Conservation (phyloP, 768 basidiomycete species). For the Rubroboletus pulcherrimus region DNA sequence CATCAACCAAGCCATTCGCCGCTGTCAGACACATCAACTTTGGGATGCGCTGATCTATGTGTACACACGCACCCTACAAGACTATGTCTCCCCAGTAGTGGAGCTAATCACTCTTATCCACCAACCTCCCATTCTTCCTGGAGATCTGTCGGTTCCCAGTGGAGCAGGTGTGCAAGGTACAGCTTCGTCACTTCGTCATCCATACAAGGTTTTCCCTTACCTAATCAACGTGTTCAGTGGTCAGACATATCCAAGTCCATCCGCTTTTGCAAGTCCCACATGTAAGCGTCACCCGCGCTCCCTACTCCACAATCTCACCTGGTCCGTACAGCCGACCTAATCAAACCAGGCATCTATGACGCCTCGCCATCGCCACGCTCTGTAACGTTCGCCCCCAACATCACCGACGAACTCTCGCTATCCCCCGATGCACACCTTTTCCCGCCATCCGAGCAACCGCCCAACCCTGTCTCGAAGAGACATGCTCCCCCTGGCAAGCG, state of each 20-base stretch:
- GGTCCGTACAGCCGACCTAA: slow-evolving; percentile 30
- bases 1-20: slow-evolving; percentile 83
- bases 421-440: slow-evolving; percentile 44
- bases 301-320: neutral
- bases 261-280: slow-evolving; percentile 31
- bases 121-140: slow-evolving; percentile 21
- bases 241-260: slow-evolving; percentile 75
- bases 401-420: slow-evolving; percentile 26
- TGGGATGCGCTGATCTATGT: slow-evolving; percentile 96
- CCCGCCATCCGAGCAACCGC: slow-evolving; percentile 46
- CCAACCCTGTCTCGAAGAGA: slow-evolving; percentile 39
- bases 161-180: slow-evolving; percentile 14
- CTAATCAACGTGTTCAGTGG: slow-evolving; percentile 79
- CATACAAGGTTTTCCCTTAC: slow-evolving; percentile 92
- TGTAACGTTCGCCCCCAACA: slow-evolving; percentile 61
- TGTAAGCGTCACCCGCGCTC: slow-evolving; percentile 1
- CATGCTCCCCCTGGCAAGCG: slow-evolving; percentile 61
- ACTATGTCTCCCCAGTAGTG: slow-evolving; percentile 87
- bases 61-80: slow-evolving; percentile 81
- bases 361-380: slow-evolving; percentile 40
- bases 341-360: slow-evolving; percentile 55
- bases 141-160: slow-evolving; percentile 2
- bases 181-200: slow-evolving; percentile 48
- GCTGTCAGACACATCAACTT: slow-evolving; percentile 79
- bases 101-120: slow-evolving; percentile 78